A percentile compares a stretch with the other conserved stretches of the same genome.
phyloP scores from a whole-genome alignment of 202 grass and related monocot species.

The Sporobolus alterniflorus region DNA sequence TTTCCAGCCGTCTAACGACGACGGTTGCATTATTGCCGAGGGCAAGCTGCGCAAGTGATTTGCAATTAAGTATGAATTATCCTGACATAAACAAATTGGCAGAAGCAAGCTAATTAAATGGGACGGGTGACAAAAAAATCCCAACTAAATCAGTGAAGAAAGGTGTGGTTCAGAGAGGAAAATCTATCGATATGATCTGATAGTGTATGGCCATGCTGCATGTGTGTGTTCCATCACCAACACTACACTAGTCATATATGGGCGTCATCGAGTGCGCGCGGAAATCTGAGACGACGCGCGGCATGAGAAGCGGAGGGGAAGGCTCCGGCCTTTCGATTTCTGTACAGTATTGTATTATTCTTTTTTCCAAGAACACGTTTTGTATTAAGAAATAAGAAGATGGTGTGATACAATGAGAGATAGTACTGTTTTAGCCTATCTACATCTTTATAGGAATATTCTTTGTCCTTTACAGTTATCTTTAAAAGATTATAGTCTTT shows the following conservation, averaged over 20 bases:
- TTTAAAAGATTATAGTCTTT: no score
- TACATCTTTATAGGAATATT: no score
- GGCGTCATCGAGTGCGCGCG: conserved; percentile 19
- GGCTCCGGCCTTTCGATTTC: neutral
- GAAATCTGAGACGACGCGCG: neutral
- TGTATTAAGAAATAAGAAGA: no score
- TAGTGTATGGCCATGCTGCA: neutral
- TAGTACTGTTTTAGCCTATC: no score
- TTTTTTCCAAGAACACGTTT: no score
- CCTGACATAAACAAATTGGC: neutral
- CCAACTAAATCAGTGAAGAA: neutral
- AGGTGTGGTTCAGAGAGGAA: neutral
- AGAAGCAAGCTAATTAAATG: neutral
- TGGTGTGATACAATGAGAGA: no score
- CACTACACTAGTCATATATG: neutral
- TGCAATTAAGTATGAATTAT: neutral
- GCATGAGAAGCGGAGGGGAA: neutral
- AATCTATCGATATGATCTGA: conserved; percentile 2
- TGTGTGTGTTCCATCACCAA: neutral
- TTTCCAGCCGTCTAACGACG: neutral
- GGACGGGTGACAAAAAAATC: neutral
- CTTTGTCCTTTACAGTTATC: no score
- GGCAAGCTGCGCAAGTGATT: neutral
- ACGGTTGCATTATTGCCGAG: neutral
- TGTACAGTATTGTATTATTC: neutral